Percentiles rank a stretch among this genome's conserved stretches.
phyloP scores from a whole-genome alignment of 192 early-diverging fungal genomes.

The Backusella morwellensis region DNA sequence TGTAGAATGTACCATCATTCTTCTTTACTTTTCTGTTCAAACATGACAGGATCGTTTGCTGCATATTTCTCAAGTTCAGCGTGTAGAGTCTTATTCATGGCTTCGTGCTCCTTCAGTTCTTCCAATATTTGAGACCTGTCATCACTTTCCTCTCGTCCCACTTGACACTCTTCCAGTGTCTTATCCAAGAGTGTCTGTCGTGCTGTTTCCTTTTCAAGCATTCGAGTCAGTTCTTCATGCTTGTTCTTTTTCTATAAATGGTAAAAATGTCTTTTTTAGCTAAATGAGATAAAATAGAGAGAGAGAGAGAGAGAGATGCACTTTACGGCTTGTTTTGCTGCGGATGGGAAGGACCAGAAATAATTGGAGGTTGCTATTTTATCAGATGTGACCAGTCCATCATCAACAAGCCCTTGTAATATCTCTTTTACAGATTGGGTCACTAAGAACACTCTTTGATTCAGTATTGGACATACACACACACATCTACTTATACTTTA shows the following conservation, averaged over 20 bases:
- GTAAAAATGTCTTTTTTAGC: background rate
- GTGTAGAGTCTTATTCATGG: slow-evolving; percentile 37
- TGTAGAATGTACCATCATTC: background rate
- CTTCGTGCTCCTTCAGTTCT: slow-evolving; percentile 51
- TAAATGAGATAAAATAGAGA: background rate
- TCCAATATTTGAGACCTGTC: background rate
- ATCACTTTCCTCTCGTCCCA: slow-evolving; percentile 41
- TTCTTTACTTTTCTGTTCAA: slow-evolving; percentile 58
- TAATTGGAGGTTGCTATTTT: slow-evolving; percentile 92
- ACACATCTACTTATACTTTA: slow-evolving; percentile 22
- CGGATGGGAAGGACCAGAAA: slow-evolving; percentile 88
- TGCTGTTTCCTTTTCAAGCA: background rate
- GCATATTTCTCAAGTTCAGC: slow-evolving; percentile 63
- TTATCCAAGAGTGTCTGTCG: slow-evolving; percentile 40
- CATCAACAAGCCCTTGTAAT: slow-evolving; percentile 78
- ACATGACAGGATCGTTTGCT: slow-evolving; percentile 75
- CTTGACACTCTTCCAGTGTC: slow-evolving; percentile 48
- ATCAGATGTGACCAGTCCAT: slow-evolving; percentile 73
- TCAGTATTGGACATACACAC: background rate
- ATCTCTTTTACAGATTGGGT: slow-evolving; percentile 80
- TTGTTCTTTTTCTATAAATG: background rate
- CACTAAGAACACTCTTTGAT: slow-evolving; percentile 41
- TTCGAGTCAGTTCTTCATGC: background rate
- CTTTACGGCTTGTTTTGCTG: slow-evolving; percentile 50
- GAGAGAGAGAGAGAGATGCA: too few relatives aligned